Percentiles rank a stretch among this genome's conserved stretches.
Evolutionary conservation across 75 land plant genomes (phyloP).

Genomic region (Cupressus sempervirens): DNA sequence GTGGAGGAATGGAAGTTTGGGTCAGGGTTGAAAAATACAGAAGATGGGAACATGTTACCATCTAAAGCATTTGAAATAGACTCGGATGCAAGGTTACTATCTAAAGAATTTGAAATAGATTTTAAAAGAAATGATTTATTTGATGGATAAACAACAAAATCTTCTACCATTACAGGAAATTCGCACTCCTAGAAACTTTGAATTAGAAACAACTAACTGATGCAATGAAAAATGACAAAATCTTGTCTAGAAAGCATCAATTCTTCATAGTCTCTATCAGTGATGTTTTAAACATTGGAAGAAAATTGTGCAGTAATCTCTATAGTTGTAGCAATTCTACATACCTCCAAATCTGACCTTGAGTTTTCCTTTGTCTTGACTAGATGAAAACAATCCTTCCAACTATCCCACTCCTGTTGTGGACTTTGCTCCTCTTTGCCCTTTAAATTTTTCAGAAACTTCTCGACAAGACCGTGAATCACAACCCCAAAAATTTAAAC

Average conservation of each 20-base stretch:
- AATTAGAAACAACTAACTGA: background rate
- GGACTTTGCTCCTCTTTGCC: background rate
- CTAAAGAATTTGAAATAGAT: too few relatives aligned
- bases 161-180: background rate
- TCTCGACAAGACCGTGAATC: background rate
- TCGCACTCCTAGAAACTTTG: background rate
- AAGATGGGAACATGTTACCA: too few relatives aligned
- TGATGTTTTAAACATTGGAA: too few relatives aligned
- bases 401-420: background rate
- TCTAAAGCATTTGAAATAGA: too few relatives aligned
- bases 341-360: constrained; percentile 8
- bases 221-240: background rate
- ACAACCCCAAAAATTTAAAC: too few relatives aligned
- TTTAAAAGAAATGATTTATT: too few relatives aligned
- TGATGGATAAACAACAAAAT: background rate
- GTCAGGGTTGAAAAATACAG: background rate
- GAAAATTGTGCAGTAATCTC: background rate
- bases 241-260: too few relatives aligned
- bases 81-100: too few relatives aligned
- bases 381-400: constrained; percentile 2
- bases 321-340: background rate
- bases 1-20: constrained; percentile 10
- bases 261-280: background rate
- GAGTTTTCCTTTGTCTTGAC: background rate
- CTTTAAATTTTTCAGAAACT: background rate